A percentile compares a stretch with the other conserved stretches of the same genome.
Conservation (phyloP, 345 rosid genomes). For the Toxicodendron radicans region DNA sequence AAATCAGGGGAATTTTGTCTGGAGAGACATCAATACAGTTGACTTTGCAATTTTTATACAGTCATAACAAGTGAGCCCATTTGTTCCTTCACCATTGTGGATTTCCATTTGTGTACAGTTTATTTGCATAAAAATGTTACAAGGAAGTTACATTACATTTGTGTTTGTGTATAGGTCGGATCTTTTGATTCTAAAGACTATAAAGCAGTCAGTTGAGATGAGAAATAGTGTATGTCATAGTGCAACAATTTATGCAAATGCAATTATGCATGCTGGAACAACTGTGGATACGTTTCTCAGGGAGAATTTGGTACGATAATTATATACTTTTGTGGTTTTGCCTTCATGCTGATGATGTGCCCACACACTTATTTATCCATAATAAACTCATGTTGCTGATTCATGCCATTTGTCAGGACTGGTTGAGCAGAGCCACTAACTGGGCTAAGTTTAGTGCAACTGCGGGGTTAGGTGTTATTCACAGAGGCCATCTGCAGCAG, state of each 20-base stretch:
- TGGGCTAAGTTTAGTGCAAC: conserved; percentile 99
- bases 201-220: conserved; percentile 98
- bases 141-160: conserved; percentile 5
- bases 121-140: background rate
- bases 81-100: conserved; percentile 1
- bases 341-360: conserved; percentile 2
- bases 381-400: conserved; percentile 11
- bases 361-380: background rate
- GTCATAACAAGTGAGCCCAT: conserved; percentile 81
- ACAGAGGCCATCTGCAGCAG: conserved; percentile 94
- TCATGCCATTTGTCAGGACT: conserved; percentile 59
- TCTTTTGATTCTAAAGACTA: conserved; percentile 88
- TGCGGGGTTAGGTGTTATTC: conserved; percentile 98
- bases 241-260: conserved; percentile 97
- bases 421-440: conserved; percentile 99
- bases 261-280: conserved; percentile 99
- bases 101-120: background rate
- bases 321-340: conserved; percentile 7
- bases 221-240: conserved; percentile 99
- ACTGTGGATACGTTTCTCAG: conserved; percentile 98
- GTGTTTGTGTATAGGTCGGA: conserved; percentile 68
- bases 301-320: conserved; percentile 78
- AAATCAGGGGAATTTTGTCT: conserved; percentile 84
- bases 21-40: conserved; percentile 95
- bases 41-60: conserved; percentile 88